These are phyloP conservation scores for Monilinia laxa DNA, from an alignment of 2,329 filamentous ascomycete species.

Conservation along the genomic window DNA sequence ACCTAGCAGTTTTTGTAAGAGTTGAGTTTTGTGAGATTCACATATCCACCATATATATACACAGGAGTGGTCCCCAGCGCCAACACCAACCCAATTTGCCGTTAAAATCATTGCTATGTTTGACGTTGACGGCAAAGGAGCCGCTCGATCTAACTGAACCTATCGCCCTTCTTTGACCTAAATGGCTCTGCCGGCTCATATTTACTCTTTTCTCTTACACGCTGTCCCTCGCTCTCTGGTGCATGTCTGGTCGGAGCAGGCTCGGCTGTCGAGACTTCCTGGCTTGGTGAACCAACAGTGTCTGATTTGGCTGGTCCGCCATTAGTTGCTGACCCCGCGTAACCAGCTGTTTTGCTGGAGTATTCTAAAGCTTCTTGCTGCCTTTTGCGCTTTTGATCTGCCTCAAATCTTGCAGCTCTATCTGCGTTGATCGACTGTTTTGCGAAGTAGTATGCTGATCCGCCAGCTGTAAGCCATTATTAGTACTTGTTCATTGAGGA, in stretches of 20 bases:
- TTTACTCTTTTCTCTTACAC: slow-evolving; percentile 76
- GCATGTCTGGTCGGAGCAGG: slow-evolving; percentile 85
- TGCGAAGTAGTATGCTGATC: slow-evolving; percentile 90
- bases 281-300: slow-evolving; percentile 61
- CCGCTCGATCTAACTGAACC: slow-evolving; percentile 60
- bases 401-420: slow-evolving; percentile 68
- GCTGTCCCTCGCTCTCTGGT: slow-evolving; percentile 66
- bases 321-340: slow-evolving; percentile 42
- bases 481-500: slow-evolving; percentile 23
- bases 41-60: slow-evolving; percentile 7
- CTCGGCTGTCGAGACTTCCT: slow-evolving; percentile 64
- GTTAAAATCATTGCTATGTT: background rate
- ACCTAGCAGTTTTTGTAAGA: background rate
- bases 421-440: slow-evolving; percentile 94
- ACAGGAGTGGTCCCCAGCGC: slow-evolving; percentile 8
- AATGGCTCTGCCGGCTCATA: slow-evolving; percentile 81
- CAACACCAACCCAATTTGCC: slow-evolving; percentile 16
- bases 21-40: slow-evolving; percentile 15
- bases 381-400: slow-evolving; percentile 59
- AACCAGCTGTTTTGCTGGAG: slow-evolving; percentile 39
- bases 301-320: slow-evolving; percentile 58
- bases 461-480: slow-evolving; percentile 62
- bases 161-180: slow-evolving; percentile 77
- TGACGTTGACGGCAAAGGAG: background rate
- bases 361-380: slow-evolving; percentile 56